Percentiles rank a stretch among this genome's conserved stretches.
phyloP scores from a whole-genome alignment of 2,329 filamentous ascomycete genomes.

The Aspergillus nomiae region DNA sequence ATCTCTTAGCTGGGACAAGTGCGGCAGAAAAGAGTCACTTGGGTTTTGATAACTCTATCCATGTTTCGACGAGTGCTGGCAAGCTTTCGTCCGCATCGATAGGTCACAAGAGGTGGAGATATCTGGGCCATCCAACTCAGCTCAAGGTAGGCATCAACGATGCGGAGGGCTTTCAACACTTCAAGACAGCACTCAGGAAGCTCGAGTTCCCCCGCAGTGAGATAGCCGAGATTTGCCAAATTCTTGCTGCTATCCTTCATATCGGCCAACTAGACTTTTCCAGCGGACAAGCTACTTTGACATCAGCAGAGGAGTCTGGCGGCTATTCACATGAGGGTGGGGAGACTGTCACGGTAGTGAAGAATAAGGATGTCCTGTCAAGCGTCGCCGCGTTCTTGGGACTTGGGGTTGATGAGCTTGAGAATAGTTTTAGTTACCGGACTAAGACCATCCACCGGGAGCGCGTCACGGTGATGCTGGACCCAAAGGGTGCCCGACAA shows the following conservation, averaged over 20 bases:
- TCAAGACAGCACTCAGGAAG: slow-evolving; percentile 93
- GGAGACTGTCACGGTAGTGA: slow-evolving; percentile 80
- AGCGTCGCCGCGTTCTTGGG: slow-evolving; percentile 95
- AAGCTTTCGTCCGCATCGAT: slow-evolving; percentile 56
- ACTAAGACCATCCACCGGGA: slow-evolving; percentile 96
- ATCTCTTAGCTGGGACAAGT: slow-evolving; percentile 89
- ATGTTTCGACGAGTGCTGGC: slow-evolving; percentile 43
- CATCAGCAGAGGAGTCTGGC: slow-evolving; percentile 84
- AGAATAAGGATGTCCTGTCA: slow-evolving; percentile 85
- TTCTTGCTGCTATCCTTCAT: slow-evolving; percentile 91
- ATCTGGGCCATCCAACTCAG: slow-evolving; percentile 93
- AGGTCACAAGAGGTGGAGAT: slow-evolving; percentile 86
- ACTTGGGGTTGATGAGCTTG: slow-evolving; percentile 76
- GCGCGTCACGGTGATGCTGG: slow-evolving; percentile 97
- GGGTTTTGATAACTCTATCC: slow-evolving; percentile 57
- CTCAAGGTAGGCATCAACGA: slow-evolving; percentile 97
- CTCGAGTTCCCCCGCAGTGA: slow-evolving; percentile 91
- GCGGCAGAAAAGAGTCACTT: slow-evolving; percentile 87
- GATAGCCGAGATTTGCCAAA: slow-evolving; percentile 95
- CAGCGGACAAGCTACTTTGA: slow-evolving; percentile 75
- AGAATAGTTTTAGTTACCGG: slow-evolving; percentile 89
- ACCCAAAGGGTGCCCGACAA: slow-evolving; percentile 82
- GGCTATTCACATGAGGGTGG: slow-evolving; percentile 95
- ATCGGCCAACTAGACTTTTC: slow-evolving; percentile 96
- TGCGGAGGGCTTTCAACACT: slow-evolving; percentile 90